Evolutionary conservation across 169 alveolate genomes (phyloP), one percentile per base, ranked within the genome.

Genomic region (Plasmodium berghei): DNA sequence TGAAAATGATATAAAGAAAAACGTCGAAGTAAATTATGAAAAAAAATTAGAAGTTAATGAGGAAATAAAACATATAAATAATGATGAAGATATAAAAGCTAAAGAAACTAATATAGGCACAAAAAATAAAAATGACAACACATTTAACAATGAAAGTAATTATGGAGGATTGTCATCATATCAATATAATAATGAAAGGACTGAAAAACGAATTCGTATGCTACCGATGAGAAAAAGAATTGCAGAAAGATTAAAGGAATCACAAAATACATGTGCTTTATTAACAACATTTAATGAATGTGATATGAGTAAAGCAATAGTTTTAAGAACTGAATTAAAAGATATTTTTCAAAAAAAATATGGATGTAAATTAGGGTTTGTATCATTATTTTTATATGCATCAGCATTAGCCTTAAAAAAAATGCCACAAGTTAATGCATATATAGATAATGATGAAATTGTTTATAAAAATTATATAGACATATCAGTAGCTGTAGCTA

Each of bases 401-500:
- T 54, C 97, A 46, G 91, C 97, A 20, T 71, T 90, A 67, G 92
- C 97, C 58, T 86, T 95, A 72, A 74, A 62, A 87, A 94, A 95
- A 89, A 92, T 95, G 95, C 97, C 97, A 16, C 92, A 73, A 48
- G 94, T 95, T 85, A 95, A 95, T 92, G 96, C 97, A 46, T 91
- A 72, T 83, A 94, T 95, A 24, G 96, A 95, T 34, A 96, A 94
- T 42, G 94, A 92, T 40, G 98, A 96, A 55, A 96, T 97, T 66
- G 98, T 97, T 26, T 96, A 97, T 87, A 95, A 97, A 73, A 95
- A 97, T 88, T 97, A 95, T 77, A 94, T 97, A 52, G 99, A 98
- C 93, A 97, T 98, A 61, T 95, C 98, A 28, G 98, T 97, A 73
- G 99, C 99, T 12, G 99, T 98, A 24, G 97, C 99, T 56, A 97